Evolutionary conservation across 805 yeast genomes (phyloP), one percentile per base, ranked within the genome.

Genomic region (Metschnikowia proteae): DNA sequence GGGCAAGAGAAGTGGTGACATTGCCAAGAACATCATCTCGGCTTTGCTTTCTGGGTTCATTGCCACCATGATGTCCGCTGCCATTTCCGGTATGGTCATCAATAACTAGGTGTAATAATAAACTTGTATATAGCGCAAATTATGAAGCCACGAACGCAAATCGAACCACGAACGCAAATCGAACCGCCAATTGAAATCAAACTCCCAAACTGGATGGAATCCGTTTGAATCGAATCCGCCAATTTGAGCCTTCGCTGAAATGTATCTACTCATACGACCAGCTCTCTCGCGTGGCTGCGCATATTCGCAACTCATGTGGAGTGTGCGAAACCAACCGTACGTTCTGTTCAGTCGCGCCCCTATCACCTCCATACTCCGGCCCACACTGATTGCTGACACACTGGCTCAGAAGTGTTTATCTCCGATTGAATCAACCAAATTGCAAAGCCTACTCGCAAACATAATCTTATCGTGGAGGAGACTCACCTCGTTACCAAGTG

Each of bases 71-170:
- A 64, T 77, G 50, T 75, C 82, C 3, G 84, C 84, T 28, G 76
- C 80, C 46, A 77, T 79, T 49, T 84, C 86, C 6, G 84, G 83
- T 28, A 81, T 81, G 86, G 79, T 80, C 26, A 70, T 81, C 60
- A 78, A 79, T 47, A 78, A 79, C 54, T 64, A 77, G 61, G 5
- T 25, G 11, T n/a, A 7, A 6, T 30, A 30, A 11, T 17, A 37
- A 25, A 23, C 11, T 17, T 10, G 39, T 37, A 25, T 17, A 37
- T 37, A 37, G 11, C 11, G 7, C 6, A 10, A 37, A n/a, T 37
- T 37, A 26, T n/a, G 38, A 26, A 37, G 39, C 7, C 30, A 37
- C 11, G 39, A 37, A 37, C n/a, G 3, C 25, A 6, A 31, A 11
- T 31, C 10, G 10, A 31, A 31, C 13, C 25, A 34, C 4, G 10